A percentile compares a stretch with the other conserved stretches of the same genome.
Evolutionary conservation across 306 rosid genomes (phyloP).

Genomic region (Castanopsis chinensis): DNA sequence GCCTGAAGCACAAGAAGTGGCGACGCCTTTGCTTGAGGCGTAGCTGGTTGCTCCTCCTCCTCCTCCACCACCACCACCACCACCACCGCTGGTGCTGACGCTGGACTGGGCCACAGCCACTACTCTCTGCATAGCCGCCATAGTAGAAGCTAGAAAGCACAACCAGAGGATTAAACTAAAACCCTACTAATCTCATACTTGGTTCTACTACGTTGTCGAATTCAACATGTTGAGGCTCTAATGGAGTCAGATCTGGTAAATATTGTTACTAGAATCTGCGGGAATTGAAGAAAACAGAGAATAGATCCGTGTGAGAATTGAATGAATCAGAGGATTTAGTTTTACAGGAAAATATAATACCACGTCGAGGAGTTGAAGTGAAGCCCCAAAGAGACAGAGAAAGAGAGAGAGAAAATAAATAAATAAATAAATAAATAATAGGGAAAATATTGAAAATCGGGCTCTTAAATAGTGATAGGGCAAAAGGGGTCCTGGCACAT

Average conservation of each 20-base stretch:
- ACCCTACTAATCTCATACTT: not conserved
- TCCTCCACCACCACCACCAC: too few species aligned
- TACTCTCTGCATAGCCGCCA: constrained; percentile 54
- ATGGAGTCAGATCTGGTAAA: constrained; percentile 12
- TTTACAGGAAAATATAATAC: not conserved
- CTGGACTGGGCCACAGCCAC: constrained; percentile 34
- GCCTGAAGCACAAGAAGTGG: not conserved
- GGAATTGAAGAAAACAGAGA: not conserved
- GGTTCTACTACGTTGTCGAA: not conserved
- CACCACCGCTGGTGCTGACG: constrained; percentile 13
- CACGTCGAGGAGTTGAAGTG: not conserved
- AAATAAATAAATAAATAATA: not conserved
- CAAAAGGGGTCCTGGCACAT: not conserved
- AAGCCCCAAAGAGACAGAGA: not conserved
- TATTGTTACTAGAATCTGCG: not conserved
- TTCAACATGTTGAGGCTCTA: constrained; percentile 6
- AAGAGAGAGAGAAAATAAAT: not conserved
- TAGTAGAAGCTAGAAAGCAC: not conserved
- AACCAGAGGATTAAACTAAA: not conserved
- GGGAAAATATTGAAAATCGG: not conserved
- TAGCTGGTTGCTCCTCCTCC: constrained; percentile 12
- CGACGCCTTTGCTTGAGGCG: constrained; percentile 22
- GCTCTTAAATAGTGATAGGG: not conserved
- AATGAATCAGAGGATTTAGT: not conserved
- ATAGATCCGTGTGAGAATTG: not conserved